A percentile compares a stretch with the other conserved stretches of the same genome.
Evolutionary conservation across 116 monocot genomes (phyloP).

Genomic region (Trichopus zeylanicus): DNA sequence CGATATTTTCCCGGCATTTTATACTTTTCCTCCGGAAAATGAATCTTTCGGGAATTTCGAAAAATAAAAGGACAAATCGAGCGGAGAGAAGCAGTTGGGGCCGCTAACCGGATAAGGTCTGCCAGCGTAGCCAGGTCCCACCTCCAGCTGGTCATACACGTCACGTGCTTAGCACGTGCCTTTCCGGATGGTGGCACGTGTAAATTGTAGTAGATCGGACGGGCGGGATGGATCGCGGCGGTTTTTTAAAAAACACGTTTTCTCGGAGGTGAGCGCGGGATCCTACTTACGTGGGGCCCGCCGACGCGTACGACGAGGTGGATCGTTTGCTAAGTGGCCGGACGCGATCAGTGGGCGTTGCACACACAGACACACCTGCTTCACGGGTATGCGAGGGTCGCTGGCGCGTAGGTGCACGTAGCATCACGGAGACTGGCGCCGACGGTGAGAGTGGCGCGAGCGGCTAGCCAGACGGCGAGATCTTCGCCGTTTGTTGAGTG

Average conservation of each 20-base stretch:
- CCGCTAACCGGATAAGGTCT: slow-evolving; percentile 27
- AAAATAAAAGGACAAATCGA: neutral
- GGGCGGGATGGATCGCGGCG: too few species aligned
- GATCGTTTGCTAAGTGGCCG: neutral
- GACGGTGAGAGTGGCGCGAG: too few species aligned
- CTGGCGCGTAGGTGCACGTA: too few species aligned
- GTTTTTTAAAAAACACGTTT: too few species aligned
- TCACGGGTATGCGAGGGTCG: too few species aligned
- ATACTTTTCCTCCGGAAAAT: neutral
- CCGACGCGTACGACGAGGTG: neutral
- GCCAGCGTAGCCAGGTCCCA: slow-evolving; percentile 7
- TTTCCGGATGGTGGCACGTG: neutral
- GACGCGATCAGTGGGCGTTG: too few species aligned
- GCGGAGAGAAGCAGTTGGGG: too few species aligned
- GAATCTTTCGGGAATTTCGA: too few species aligned
- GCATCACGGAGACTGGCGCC: too few species aligned
- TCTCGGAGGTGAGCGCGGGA: too few species aligned
- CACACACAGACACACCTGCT: too few species aligned
- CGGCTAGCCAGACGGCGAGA: neutral
- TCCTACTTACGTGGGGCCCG: neutral
- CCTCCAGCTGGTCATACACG: slow-evolving; percentile 25
- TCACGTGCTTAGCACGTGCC: neutral
- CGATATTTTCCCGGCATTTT: neutral
- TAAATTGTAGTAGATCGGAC: too few species aligned
- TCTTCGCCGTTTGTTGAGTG: neutral